phyloP scores from a whole-genome alignment of 345 rosid genomes.

The Camelina laxa region DNA sequence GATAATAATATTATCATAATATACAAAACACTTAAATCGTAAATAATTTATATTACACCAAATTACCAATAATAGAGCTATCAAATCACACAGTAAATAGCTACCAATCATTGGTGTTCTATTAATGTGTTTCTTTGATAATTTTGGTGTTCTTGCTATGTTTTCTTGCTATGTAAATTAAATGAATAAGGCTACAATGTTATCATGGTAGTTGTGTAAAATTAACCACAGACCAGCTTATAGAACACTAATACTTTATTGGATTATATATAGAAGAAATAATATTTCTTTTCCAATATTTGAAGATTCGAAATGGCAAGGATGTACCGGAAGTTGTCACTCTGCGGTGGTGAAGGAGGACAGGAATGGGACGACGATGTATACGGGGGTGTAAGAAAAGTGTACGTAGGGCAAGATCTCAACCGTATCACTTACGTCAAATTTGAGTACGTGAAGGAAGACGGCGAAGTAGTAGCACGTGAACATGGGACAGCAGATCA shows the following conservation, averaged over 20 bases:
- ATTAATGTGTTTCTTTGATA: neutral
- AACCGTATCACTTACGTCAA: slow-evolving; percentile 38
- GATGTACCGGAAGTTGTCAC: slow-evolving; percentile 23
- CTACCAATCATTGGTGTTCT: neutral
- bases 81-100: neutral
- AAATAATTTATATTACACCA: neutral
- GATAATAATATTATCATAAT: no score
- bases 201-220: neutral
- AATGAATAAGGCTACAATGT: neutral
- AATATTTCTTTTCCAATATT: neutral
- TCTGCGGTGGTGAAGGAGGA: slow-evolving; percentile 34
- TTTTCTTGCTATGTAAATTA: slow-evolving; percentile 9
- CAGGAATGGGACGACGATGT: slow-evolving; percentile 35
- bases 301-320: slow-evolving; percentile 4
- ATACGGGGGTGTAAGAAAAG: slow-evolving; percentile 32
- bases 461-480: slow-evolving; percentile 33
- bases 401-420: slow-evolving; percentile 36
- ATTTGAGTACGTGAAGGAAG: slow-evolving; percentile 33
- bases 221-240: neutral
- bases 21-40: no score
- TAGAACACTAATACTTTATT: neutral
- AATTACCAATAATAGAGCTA: slow-evolving; percentile 9
- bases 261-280: neutral
- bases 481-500: slow-evolving; percentile 32
- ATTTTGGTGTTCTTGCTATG: slow-evolving; percentile 1